Evolutionary conservation across 1,139 yeast genomes (phyloP).

Genomic region (Taphrina wiesneri): DNA sequence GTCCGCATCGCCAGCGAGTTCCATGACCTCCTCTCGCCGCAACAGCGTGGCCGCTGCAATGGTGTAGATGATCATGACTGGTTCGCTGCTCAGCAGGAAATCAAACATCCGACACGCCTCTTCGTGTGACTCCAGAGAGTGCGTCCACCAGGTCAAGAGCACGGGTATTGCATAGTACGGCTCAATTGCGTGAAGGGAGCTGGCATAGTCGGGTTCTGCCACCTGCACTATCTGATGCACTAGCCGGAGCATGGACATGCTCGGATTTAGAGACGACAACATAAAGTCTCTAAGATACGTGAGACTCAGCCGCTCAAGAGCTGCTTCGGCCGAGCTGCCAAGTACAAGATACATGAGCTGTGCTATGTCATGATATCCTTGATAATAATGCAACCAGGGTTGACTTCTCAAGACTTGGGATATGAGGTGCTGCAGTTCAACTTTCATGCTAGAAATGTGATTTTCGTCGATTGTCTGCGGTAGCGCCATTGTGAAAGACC

Average conservation of each 20-base stretch:
- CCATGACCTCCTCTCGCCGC: slow-evolving; percentile 1
- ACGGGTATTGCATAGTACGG: slow-evolving; percentile 72
- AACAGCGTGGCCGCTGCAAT: slow-evolving; percentile 23
- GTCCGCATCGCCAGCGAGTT: slow-evolving; percentile 12
- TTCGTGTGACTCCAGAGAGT: slow-evolving; percentile 58
- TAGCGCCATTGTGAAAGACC: slow-evolving; percentile 55
- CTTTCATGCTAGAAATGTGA: slow-evolving; percentile 44
- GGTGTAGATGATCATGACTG: slow-evolving; percentile 31
- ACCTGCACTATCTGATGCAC: slow-evolving; percentile 61
- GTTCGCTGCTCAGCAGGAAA: slow-evolving; percentile 53
- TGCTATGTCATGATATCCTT: slow-evolving; percentile 88
- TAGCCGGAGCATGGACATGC: slow-evolving; percentile 63
- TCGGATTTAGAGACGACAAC: slow-evolving; percentile 67
- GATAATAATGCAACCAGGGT: slow-evolving; percentile 74
- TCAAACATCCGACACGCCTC: slow-evolving; percentile 66
- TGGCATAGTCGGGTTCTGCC: slow-evolving; percentile 57
- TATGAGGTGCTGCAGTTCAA: slow-evolving; percentile 53
- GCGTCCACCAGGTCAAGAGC: slow-evolving; percentile 73
- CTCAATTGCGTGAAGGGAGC: slow-evolving; percentile 51
- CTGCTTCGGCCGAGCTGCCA: slow-evolving; percentile 48
- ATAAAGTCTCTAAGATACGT: slow-evolving; percentile 76
- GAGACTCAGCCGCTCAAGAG: slow-evolving; percentile 61
- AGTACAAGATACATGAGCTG: slow-evolving; percentile 62
- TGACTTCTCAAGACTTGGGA: slow-evolving; percentile 58
- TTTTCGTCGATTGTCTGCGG: slow-evolving; percentile 37